Evolutionary conservation across 169 alveolate species (phyloP).

Genomic region (Plasmodium malariae): DNA sequence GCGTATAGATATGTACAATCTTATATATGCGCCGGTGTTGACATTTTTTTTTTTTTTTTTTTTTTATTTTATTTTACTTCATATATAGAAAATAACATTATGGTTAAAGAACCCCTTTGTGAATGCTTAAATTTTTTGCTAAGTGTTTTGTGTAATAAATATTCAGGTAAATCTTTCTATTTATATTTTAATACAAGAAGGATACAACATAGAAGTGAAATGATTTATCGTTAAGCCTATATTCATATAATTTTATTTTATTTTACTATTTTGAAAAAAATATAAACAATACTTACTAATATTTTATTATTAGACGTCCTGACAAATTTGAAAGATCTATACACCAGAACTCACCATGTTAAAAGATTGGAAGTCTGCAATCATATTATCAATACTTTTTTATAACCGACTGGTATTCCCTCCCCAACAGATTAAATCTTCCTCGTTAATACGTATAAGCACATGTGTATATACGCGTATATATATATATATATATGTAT

Average conservation of each 20-base stretch:
- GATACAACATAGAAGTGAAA: not conserved
- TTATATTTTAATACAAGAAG: not conserved
- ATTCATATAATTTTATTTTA: too few relatives aligned
- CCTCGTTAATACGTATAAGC: too few relatives aligned
- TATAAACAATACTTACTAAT: too few relatives aligned
- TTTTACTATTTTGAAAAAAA: too few relatives aligned
- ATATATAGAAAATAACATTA: constrained; percentile 12
- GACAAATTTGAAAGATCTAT: constrained; percentile 15
- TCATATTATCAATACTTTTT: constrained; percentile 26
- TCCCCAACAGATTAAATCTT: too few relatives aligned
- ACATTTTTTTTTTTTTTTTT: not conserved
- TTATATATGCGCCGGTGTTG: not conserved
- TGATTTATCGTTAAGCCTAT: not conserved
- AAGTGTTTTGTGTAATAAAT: constrained; percentile 3
- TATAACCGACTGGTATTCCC: too few relatives aligned
- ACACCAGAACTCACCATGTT: constrained; percentile 51
- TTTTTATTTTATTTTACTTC: constrained; percentile 3
- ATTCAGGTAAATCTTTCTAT: constrained; percentile 14
- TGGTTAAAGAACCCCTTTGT: constrained; percentile 23
- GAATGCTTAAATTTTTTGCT: constrained; percentile 35
- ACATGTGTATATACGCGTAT: not conserved
- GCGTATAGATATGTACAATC: not conserved
- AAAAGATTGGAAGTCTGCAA: constrained; percentile 57
- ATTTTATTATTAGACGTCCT: constrained; percentile 28
- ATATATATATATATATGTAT: not conserved